A percentile compares a stretch with the other conserved stretches of the same genome.
These are phyloP conservation scores for Neurospora sp. DNA, from an alignment of 495 filamentous ascomycete genomes.

Conservation along the genomic window DNA sequence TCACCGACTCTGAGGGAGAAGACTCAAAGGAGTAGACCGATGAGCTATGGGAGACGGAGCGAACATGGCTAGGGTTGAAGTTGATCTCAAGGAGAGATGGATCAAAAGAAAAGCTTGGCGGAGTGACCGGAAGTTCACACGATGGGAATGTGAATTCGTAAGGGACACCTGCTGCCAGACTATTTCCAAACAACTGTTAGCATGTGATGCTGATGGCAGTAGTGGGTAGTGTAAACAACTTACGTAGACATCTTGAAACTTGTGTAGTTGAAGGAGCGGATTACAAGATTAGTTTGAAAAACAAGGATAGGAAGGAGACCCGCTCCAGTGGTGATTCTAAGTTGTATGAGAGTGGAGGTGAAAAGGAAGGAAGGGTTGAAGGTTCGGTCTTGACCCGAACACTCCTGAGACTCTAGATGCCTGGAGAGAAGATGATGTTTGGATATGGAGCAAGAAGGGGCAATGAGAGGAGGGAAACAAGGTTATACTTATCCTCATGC, in stretches of 20 bases:
- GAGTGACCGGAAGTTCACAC: conserved; percentile 34
- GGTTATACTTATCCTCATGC: conserved; percentile 27
- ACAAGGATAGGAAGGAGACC: conserved; percentile 25
- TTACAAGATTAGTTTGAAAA: conserved; percentile 26
- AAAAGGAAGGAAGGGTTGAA: conserved; percentile 13
- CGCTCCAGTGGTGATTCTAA: conserved; percentile 24
- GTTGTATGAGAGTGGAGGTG: conserved; percentile 11
- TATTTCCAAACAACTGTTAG: conserved; percentile 19
- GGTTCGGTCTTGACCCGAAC: conserved; percentile 9
- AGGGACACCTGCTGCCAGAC: conserved; percentile 41
- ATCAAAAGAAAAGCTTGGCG: conserved; percentile 45
- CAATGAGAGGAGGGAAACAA: conserved; percentile 25
- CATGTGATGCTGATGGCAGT: background rate
- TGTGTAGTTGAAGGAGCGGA: conserved; percentile 15
- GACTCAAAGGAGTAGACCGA: conserved; percentile 53
- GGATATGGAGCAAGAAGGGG: conserved; percentile 19
- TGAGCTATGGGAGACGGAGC: conserved; percentile 40
- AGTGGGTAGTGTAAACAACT: conserved; percentile 13
- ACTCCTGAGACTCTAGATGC: conserved; percentile 19
- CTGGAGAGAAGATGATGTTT: conserved; percentile 18
- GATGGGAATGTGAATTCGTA: conserved; percentile 43
- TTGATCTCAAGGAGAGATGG: conserved; percentile 41
- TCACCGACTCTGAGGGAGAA: conserved; percentile 61
- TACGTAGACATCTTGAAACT: conserved; percentile 42
- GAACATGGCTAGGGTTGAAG: conserved; percentile 37